Conservation (phyloP, 1,139 yeast genomes). For the Suhomyces coccinellae region DNA sequence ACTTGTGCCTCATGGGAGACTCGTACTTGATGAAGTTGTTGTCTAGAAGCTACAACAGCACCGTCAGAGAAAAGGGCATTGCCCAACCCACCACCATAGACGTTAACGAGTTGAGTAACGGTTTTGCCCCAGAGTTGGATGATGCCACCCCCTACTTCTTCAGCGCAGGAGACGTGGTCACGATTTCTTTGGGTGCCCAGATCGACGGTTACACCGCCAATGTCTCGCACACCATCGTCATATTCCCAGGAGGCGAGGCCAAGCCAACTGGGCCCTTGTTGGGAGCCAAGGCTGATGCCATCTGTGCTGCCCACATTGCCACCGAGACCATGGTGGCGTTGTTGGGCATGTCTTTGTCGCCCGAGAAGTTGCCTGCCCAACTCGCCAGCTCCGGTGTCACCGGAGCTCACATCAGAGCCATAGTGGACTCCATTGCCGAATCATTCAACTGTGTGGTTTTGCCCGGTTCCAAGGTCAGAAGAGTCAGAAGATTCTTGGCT, state of each 20-base stretch:
- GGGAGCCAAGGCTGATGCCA: conserved; percentile 85
- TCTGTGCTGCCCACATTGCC: conserved; percentile 87
- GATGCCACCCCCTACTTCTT: conserved; percentile 56
- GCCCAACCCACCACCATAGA: conserved; percentile 89
- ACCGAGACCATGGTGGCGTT: conserved; percentile 77
- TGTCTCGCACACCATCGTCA: conserved; percentile 81
- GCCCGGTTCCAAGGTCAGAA: conserved; percentile 90
- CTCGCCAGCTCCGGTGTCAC: conserved; percentile 46
- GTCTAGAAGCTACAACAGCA: conserved; percentile 51
- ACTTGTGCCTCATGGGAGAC: conserved; percentile 80
- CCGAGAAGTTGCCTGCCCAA: conserved; percentile 65
- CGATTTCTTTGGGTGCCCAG: conserved; percentile 82
- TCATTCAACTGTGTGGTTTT: conserved; percentile 80
- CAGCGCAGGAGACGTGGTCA: conserved; percentile 79
- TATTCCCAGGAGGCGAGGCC: conserved; percentile 61
- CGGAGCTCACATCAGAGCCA: conserved; percentile 65
- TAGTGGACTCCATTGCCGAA: conserved; percentile 81
- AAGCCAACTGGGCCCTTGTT: conserved; percentile 75
- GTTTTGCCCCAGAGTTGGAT: conserved; percentile 85
- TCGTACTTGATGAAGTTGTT: conserved; percentile 62
- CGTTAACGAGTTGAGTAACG: conserved; percentile 71
- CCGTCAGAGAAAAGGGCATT: conserved; percentile 79
- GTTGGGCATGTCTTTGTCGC: conserved; percentile 70
- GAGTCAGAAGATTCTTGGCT: conserved; percentile 88
- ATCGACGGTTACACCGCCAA: conserved; percentile 93